These are phyloP conservation scores for Tillandsia fasciculata DNA, from an alignment of 176 grass and related monocot genomes.

Conservation along the genomic window DNA sequence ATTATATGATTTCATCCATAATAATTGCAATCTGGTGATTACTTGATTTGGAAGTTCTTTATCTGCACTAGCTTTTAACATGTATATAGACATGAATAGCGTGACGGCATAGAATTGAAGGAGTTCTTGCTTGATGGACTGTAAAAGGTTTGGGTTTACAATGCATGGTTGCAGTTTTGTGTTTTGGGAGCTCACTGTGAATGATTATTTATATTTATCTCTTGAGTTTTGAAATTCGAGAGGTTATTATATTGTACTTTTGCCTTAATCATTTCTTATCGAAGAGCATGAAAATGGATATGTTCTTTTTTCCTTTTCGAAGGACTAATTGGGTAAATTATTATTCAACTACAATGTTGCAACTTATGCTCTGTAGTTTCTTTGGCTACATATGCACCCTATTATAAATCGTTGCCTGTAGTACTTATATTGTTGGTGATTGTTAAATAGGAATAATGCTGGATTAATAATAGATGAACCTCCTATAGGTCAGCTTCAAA, in stretches of 20 bases:
- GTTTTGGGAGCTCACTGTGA: no score
- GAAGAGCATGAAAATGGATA: background rate
- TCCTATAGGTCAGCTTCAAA: background rate
- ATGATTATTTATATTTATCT: no score
- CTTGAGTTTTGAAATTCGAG: no score
- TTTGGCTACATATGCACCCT: background rate
- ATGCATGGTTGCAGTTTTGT: no score
- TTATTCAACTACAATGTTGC: background rate
- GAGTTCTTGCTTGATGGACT: background rate
- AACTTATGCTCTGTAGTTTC: background rate
- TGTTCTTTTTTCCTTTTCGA: background rate
- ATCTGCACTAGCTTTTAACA: background rate
- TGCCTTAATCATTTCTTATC: no score
- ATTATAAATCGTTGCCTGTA: no score
- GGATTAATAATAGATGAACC: slow-evolving; percentile 13
- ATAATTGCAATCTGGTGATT: background rate
- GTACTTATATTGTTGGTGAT: no score
- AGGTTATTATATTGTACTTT: background rate
- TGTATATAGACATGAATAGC: background rate
- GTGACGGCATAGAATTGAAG: background rate
- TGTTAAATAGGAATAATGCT: no score
- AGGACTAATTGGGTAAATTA: background rate
- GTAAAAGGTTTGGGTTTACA: no score
- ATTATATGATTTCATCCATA: background rate
- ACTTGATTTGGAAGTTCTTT: background rate